Evolutionary conservation across 345 rosid species (phyloP), one percentile per base, ranked within the genome.

Genomic region (Boechera retrofracta): DNA sequence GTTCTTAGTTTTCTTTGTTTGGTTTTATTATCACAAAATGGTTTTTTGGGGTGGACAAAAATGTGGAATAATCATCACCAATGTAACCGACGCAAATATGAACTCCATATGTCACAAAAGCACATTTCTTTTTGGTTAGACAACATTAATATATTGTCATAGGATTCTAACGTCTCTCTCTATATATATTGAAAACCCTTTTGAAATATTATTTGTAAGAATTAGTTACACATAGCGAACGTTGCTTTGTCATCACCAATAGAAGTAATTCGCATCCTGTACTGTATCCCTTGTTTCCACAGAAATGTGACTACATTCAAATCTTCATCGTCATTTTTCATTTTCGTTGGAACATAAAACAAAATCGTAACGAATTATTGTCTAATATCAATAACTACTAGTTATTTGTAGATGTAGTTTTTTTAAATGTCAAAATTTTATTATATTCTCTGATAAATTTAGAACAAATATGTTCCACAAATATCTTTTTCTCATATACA

Each of bases 91-190:
- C 54, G 44, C 52, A 41, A 52, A 52, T 21, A 63, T 73, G 54
- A 41, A 41, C 33, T 44, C 49, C 71, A 55, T 24, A 56, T 67
- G 67, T 66, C 73, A 36, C 29, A 55, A 47, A 74, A 54, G 56
- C 24, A 65, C 51, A 15, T 16, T 24, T 74, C 38, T 44, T 24
- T 74, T 74, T 45, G 58, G 78, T 57, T 66, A 66, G 78, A 57
- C 72, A 66, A 35, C 78, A 56, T 74, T 24, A 74, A 74, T 65
- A 39, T 56, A 65, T 33, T 33, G 57, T 54, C 77, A 74, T 58
- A 47, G 73, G 73, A 75, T 57, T 67, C 70, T 6, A 48, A 55
- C 64, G 44, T 64, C 64, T 55, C 26, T 24, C 39, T 64, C n/a
- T 53, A 10, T 42, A 56, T 51, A 52, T 47, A 15, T 35, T 45